Conservation (phyloP, 108 stramenopile species). For the Nannochloropsis gaditana region DNA sequence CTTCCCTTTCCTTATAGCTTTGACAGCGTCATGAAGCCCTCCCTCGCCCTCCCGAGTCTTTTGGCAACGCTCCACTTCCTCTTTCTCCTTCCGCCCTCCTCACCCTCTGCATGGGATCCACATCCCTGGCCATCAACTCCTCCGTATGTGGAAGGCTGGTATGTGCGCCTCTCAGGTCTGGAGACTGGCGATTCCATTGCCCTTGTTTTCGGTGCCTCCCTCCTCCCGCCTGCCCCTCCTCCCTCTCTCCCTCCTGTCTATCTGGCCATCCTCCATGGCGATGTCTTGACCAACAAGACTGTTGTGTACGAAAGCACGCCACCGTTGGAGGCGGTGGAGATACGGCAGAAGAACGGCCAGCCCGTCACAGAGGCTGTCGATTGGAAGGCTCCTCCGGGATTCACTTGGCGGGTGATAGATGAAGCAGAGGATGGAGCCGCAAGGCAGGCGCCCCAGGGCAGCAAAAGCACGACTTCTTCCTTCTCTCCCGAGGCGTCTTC, state of each 20-base stretch:
- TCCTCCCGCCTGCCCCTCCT: neutral
- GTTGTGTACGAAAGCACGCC: neutral
- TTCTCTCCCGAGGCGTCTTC: neutral
- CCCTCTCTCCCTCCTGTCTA: neutral
- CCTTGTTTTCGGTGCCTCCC: neutral
- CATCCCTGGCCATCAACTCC: neutral
- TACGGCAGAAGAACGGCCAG: neutral
- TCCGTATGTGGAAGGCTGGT: conserved; percentile 1
- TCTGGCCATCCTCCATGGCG: neutral
- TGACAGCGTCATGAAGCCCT: neutral
- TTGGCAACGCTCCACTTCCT: neutral
- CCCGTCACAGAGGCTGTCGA: neutral
- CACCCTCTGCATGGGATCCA: neutral
- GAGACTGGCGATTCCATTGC: neutral
- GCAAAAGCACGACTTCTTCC: neutral
- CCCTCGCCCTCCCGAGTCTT: neutral
- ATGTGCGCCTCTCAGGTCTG: neutral
- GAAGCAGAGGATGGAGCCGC: neutral
- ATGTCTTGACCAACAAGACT: conserved; percentile 10
- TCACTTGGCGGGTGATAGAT: neutral
- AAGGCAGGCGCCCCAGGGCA: neutral
- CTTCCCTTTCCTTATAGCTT: too few relatives aligned
- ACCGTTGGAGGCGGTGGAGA: neutral
- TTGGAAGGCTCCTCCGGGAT: neutral
- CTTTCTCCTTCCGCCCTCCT: neutral